phyloP scores from a whole-genome alignment of 768 basidiomycete genomes.

The Naganishia kalamii region DNA sequence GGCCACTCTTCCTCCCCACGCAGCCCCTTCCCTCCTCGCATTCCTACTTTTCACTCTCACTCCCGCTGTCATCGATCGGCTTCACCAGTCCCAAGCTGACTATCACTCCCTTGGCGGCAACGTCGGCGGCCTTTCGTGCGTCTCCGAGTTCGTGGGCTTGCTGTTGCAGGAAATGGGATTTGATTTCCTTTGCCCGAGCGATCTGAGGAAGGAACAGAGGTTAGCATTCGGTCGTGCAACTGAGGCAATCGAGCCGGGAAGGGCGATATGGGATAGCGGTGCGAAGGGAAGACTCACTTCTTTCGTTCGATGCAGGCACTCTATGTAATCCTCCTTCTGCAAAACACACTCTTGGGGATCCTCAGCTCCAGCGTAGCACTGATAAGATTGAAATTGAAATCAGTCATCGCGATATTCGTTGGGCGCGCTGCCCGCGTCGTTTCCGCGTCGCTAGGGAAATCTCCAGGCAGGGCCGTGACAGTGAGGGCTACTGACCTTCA shows the following conservation, averaged over 20 bases:
- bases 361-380: conserved; percentile 84
- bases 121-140: conserved; percentile 64
- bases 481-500: conserved; percentile 31
- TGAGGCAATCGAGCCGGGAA: neutral
- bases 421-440: neutral
- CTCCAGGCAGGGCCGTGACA: neutral
- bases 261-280: neutral
- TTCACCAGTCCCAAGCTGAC: conserved; percentile 70
- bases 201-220: conserved; percentile 47
- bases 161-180: conserved; percentile 62
- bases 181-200: conserved; percentile 62
- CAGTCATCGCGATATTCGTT: neutral
- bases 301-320: conserved; percentile 81
- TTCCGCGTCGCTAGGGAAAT: neutral
- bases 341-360: conserved; percentile 64
- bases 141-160: conserved; percentile 62
- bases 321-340: conserved; percentile 77
- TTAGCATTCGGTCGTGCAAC: neutral
- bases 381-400: neutral
- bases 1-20: neutral
- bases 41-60: conserved; percentile 14
- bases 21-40: neutral
- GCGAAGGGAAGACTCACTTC: conserved; percentile 56
- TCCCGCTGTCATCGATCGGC: conserved; percentile 48
- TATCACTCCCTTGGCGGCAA: conserved; percentile 66